A percentile compares a stretch with the other conserved stretches of the same genome.
Conservation (phyloP, 1,284 basidiomycete species). For the Pseudozyma flocculosa region DNA sequence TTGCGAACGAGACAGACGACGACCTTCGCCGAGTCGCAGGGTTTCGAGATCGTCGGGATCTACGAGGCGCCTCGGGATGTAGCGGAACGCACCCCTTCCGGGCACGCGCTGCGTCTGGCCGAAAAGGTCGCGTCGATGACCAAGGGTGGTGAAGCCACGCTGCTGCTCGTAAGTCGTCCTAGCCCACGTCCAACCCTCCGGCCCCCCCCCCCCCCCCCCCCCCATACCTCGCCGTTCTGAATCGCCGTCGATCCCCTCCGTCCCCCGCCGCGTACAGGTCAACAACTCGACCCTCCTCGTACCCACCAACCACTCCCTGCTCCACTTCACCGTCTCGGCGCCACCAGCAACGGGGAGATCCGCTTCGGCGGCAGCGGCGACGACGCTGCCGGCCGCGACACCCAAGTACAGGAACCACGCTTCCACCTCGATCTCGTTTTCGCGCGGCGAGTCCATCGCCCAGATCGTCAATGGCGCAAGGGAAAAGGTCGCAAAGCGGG, state of each 20-base stretch:
- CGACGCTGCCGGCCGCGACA: neutral
- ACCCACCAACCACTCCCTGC: conserved; percentile 5
- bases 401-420: conserved; percentile 13
- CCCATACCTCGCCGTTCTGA: too few relatives aligned
- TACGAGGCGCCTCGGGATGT: conserved; percentile 33
- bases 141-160: conserved; percentile 6
- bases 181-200: too few relatives aligned
- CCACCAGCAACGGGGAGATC: neutral
- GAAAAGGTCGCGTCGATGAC: conserved; percentile 19
- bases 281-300: conserved; percentile 22
- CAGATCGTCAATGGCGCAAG: conserved; percentile 13
- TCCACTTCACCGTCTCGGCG: conserved; percentile 8
- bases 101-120: conserved; percentile 19
- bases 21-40: conserved; percentile 11
- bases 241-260: neutral
- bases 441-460: conserved; percentile 5
- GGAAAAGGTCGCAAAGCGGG: conserved; percentile 1
- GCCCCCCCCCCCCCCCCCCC: too few relatives aligned
- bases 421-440: conserved; percentile 5
- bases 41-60: conserved; percentile 14
- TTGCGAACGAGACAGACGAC: conserved; percentile 2
- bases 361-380: neutral
- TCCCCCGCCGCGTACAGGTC: neutral
- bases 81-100: conserved; percentile 10
- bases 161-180: conserved; percentile 5